These are phyloP conservation scores for Fraxinus floribunda DNA, from an alignment of 305 asterid species.

Conservation along the genomic window DNA sequence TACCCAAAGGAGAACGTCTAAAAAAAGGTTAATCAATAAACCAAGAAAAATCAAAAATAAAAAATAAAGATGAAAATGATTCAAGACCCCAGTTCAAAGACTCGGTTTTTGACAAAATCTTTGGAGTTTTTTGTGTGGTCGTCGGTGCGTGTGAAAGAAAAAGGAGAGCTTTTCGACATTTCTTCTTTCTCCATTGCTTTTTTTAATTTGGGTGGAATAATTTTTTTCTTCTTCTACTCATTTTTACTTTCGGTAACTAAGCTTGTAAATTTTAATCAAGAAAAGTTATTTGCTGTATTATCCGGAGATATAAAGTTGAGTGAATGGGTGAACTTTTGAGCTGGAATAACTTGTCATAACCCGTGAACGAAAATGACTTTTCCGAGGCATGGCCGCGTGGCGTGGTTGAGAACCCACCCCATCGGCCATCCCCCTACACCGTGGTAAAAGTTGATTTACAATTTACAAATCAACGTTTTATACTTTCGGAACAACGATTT, in stretches of 20 bases:
- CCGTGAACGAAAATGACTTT: conserved; percentile 62
- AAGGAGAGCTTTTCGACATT: conserved; percentile 29
- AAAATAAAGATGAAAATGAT: neutral
- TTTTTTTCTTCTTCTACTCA: neutral
- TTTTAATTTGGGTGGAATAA: conserved; percentile 21
- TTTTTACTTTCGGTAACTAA: neutral
- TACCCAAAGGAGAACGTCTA: conserved; percentile 11
- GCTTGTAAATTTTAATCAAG: neutral
- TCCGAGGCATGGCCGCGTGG: conserved; percentile 10
- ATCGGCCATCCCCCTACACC: neutral
- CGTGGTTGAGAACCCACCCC: neutral
- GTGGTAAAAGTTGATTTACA: neutral
- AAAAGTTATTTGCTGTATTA: conserved; percentile 2
- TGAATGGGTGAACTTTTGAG: conserved; percentile 65
- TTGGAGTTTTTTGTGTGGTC: conserved; percentile 7
- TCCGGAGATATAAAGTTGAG: conserved; percentile 30
- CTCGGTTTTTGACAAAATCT: conserved; percentile 22
- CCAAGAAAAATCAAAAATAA: neutral
- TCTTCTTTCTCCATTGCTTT: conserved; percentile 17
- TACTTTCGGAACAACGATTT: neutral
- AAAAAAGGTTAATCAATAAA: neutral
- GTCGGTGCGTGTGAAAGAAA: conserved; percentile 29
- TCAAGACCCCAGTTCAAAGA: conserved; percentile 32
- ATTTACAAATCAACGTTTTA: neutral
- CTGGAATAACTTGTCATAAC: conserved; percentile 56